Conservation (phyloP, 495 filamentous ascomycete genomes). For the Glarea lozoyensis region DNA sequence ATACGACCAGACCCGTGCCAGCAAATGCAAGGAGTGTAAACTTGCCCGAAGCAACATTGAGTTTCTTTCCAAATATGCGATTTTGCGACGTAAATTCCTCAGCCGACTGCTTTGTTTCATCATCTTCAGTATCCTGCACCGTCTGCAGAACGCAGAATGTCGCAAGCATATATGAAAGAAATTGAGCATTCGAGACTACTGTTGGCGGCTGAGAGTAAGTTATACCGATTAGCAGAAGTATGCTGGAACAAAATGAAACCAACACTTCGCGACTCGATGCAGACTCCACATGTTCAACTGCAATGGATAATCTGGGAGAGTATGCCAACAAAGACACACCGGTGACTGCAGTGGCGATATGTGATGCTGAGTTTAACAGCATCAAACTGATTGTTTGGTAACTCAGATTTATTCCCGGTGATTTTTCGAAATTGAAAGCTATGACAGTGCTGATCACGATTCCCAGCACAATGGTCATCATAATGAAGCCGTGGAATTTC, state of each 20-base stretch:
- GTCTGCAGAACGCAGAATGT: neutral
- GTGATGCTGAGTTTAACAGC: neutral
- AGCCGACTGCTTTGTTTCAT: no score
- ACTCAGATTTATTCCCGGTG: neutral
- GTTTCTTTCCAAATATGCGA: no score
- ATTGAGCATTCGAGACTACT: conserved; percentile 3
- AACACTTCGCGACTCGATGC: neutral
- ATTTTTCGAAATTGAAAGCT: conserved; percentile 2
- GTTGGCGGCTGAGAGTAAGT: neutral
- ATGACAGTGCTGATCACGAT: conserved; percentile 4
- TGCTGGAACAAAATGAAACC: conserved; percentile 5
- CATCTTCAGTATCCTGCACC: no score
- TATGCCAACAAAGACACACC: conserved; percentile 3
- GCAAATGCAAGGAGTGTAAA: neutral
- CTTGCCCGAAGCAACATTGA: no score
- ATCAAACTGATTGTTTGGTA: neutral
- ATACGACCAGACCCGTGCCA: no score
- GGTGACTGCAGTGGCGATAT: neutral
- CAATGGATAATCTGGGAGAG: conserved; percentile 5
- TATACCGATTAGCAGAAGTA: conserved; percentile 4
- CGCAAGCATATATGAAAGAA: conserved; percentile 2
- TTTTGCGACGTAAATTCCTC: no score
- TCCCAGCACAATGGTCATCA: conserved; percentile 21
- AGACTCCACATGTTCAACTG: no score
- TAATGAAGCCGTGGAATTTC: conserved; percentile 14